These are phyloP conservation scores for Puccinia hordei DNA, from an alignment of 1,284 basidiomycete species.

Conservation along the genomic window DNA sequence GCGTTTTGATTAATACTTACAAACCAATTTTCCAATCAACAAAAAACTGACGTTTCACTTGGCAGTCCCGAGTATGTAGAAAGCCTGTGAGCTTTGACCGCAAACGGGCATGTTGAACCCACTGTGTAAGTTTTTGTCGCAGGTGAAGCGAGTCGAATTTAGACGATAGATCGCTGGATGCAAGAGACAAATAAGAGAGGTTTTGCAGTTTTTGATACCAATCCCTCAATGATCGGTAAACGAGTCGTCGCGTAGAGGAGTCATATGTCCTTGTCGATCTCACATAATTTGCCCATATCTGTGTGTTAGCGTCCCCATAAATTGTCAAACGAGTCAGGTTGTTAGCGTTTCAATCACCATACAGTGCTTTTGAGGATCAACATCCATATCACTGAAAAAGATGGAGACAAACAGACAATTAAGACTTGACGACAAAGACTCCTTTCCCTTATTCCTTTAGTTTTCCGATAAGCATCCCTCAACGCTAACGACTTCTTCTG, in stretches of 20 bases:
- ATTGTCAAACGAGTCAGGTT: neutral
- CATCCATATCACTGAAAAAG: neutral
- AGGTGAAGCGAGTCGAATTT: neutral
- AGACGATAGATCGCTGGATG: neutral
- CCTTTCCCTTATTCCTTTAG: slow-evolving; percentile 15
- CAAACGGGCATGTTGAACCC: neutral
- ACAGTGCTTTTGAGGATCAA: neutral
- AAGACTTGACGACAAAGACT: slow-evolving; percentile 35
- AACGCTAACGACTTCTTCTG: slow-evolving; percentile 10
- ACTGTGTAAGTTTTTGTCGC: neutral
- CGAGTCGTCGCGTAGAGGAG: neutral
- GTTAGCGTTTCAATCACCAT: neutral
- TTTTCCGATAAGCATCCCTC: slow-evolving; percentile 20
- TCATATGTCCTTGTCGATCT: slow-evolving; percentile 5
- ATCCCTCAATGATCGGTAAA: neutral
- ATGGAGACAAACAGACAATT: slow-evolving; percentile 49
- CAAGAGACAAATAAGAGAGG: neutral
- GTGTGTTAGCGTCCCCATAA: neutral
- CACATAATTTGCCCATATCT: slow-evolving; percentile 17
- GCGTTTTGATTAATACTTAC: neutral
- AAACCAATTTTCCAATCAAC: neutral
- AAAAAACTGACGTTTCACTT: neutral
- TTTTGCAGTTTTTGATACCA: slow-evolving; percentile 28
- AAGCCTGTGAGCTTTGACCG: slow-evolving; percentile 7
- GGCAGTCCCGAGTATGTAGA: neutral